These are phyloP conservation scores for Pestalotiopsis sp. DNA, from an alignment of 2,329 filamentous ascomycete species.

Conservation along the genomic window DNA sequence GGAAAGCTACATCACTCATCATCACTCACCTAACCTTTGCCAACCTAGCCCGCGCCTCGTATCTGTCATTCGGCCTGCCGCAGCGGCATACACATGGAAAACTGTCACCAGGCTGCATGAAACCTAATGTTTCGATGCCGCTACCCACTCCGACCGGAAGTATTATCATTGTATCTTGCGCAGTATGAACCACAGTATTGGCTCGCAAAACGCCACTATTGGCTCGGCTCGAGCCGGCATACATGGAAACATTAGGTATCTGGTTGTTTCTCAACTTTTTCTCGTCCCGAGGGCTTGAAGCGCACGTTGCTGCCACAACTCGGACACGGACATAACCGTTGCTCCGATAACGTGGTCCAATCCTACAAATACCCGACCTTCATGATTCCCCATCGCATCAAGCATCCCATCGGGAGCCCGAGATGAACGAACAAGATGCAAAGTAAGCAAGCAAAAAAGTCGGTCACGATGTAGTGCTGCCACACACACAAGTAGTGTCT, in stretches of 20 bases:
- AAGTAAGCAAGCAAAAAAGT: not conserved
- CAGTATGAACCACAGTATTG: no score
- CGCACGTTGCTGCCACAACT: not conserved
- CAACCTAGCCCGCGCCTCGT: no score
- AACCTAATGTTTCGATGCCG: not conserved
- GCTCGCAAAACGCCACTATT: not conserved
- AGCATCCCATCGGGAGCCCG: not conserved
- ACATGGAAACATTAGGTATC: not conserved
- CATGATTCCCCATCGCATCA: not conserved
- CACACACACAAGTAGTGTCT: not conserved
- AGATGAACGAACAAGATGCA: not conserved
- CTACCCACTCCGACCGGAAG: not conserved
- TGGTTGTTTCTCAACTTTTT: not conserved
- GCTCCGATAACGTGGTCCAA: not conserved
- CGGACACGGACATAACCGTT: not conserved
- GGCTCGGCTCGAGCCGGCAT: not conserved
- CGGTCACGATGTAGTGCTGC: constrained; percentile 2
- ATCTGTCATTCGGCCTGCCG: no score
- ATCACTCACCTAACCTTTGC: no score
- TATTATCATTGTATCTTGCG: not conserved
- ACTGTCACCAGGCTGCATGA: not conserved
- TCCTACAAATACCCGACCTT: not conserved
- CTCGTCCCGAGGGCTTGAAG: not conserved
- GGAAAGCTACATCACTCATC: no score
- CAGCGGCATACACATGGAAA: not conserved